Base-by-base conservation (phyloP, 208 protist species). In the Leishmania lainsoni region DNA sequence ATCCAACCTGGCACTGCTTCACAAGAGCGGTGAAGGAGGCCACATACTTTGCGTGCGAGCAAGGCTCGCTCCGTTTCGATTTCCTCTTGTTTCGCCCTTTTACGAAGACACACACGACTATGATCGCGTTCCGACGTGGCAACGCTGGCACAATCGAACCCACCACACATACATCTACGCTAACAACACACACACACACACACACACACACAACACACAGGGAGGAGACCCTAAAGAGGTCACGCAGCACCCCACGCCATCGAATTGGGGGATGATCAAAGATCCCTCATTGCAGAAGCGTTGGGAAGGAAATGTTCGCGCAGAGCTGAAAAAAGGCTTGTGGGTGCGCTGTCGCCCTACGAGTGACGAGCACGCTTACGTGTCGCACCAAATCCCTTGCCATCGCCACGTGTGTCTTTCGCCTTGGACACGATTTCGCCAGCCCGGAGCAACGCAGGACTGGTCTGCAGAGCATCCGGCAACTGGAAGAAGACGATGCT, bases 401-500 rank as follows among this genome's bases (percentile, higher is more conserved):
- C 93, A 5, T 94, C 91, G 22, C 95, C 95, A 45, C 95, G 86
- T 45, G 80, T 81, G 80, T 98, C 95, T 76, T 89, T 74, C 42
- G 89, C 83, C 79, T 93, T 96, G 42, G 87, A 84, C 26, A 92
- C 83, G 10, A 88, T 63, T 78, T 90, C 78, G 14, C 91, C 91
- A 5, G 90, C 93, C 26, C 89, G 87, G 70, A 95, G 75, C 65
- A 98, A 78, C 26, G 91, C 88, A 29, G 94, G 96, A 42, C 86
- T 88, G 49, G 89, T 90, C 80, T 92, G 86, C 68, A 98, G 86
- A 3, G 93, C 90, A 76, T 99, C 97, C 6, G 97, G 95, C 32
- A 99, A 86, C 75, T 98, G 93, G 77, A 99, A 95, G 77, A 97
- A 98, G 16, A 98, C 91, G 35, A 99, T 89, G 75, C 93, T 96